phyloP scores from a whole-genome alignment of 495 filamentous ascomycete species.

The Penicillium pancosmium region DNA sequence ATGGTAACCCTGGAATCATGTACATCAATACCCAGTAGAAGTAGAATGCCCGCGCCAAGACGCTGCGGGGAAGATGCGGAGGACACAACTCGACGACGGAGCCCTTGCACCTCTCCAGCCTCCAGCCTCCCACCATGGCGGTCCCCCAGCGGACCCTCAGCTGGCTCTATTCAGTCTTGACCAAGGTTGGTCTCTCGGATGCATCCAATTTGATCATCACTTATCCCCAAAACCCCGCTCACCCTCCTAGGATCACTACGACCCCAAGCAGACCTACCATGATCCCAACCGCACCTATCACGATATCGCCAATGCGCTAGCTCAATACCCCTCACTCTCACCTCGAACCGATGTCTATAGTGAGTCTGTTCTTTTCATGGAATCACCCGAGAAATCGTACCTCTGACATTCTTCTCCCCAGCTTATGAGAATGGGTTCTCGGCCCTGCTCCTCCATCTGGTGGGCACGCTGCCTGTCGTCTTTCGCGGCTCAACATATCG shows the following conservation, averaged over 20 bases:
- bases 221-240: background rate
- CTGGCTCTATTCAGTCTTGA: constrained; percentile 92
- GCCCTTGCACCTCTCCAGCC: background rate
- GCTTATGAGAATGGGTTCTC: constrained; percentile 88
- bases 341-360: constrained; percentile 97
- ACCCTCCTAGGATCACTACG: constrained; percentile 76
- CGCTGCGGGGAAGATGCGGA: constrained; percentile 33
- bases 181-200: constrained; percentile 56
- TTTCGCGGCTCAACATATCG: constrained; percentile 90
- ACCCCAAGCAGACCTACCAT: constrained; percentile 87
- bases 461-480: constrained; percentile 81
- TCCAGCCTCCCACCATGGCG: constrained; percentile 54
- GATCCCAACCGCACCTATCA: constrained; percentile 91
- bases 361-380: constrained; percentile 43
- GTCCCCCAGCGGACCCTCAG: constrained; percentile 87
- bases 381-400: no score
- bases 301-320: constrained; percentile 81
- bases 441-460: constrained; percentile 83
- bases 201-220: no score
- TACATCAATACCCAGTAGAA: no score
- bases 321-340: constrained; percentile 79
- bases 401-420: constrained; percentile 31
- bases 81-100: constrained; percentile 7
- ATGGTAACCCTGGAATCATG: background rate
- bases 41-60: constrained; percentile 14